A percentile compares a stretch with the other conserved stretches of the same genome.
Evolutionary conservation across 768 basidiomycete species (phyloP).

Genomic region (Tephrocybe sp.): DNA sequence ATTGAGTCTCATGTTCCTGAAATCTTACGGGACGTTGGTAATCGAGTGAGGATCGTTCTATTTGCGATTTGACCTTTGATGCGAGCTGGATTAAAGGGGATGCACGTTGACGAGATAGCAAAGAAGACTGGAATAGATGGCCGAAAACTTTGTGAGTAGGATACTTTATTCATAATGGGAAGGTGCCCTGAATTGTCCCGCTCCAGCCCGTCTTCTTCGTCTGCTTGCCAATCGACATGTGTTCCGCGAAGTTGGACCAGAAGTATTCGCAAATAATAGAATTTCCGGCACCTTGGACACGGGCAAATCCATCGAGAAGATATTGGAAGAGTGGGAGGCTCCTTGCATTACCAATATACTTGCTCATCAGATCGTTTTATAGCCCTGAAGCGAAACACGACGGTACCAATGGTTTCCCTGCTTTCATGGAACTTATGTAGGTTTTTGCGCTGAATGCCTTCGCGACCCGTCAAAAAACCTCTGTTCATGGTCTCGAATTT

Average conservation of each 20-base stretch:
- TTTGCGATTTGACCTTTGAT: background rate
- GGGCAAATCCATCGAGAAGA: conserved; percentile 25
- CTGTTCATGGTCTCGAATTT: background rate
- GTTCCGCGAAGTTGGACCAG: conserved; percentile 33
- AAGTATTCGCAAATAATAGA: conserved; percentile 36
- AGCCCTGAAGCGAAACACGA: conserved; percentile 28
- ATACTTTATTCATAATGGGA: background rate
- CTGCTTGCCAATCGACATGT: conserved; percentile 33
- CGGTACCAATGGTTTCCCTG: conserved; percentile 25
- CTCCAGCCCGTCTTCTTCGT: conserved; percentile 29
- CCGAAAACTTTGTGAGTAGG: conserved; percentile 32
- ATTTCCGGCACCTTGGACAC: conserved; percentile 31
- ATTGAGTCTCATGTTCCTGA: conserved; percentile 26
- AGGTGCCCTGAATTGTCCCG: background rate
- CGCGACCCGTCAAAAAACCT: no score
- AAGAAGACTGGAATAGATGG: conserved; percentile 28
- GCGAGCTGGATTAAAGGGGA: conserved; percentile 21
- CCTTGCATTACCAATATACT: background rate
- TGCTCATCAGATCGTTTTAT: background rate
- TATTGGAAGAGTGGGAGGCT: conserved; percentile 24
- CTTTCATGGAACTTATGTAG: conserved; percentile 24
- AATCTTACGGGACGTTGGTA: conserved; percentile 32
- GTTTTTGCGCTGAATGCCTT: background rate
- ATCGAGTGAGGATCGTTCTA: conserved; percentile 20
- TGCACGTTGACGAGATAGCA: conserved; percentile 38